These are phyloP conservation scores for Phytophthora pini DNA, from an alignment of 352 stramenopile genomes.

Conservation along the genomic window DNA sequence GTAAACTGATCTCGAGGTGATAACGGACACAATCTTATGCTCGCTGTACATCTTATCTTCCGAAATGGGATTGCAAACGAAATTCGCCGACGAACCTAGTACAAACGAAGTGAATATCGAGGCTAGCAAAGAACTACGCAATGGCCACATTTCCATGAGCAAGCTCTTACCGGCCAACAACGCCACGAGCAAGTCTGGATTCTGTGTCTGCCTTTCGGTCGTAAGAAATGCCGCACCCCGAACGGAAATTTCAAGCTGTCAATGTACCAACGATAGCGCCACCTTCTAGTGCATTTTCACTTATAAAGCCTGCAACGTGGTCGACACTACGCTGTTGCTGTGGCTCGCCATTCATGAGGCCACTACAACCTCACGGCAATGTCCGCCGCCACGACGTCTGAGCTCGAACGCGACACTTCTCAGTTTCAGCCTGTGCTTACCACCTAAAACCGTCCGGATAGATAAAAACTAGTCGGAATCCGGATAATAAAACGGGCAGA, in stretches of 20 bases:
- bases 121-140: not conserved
- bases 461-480: constrained; percentile 22
- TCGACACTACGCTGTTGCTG: not conserved
- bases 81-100: no score
- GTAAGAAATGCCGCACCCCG: not conserved
- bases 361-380: constrained; percentile 1
- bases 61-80: no score
- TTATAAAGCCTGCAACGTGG: not conserved
- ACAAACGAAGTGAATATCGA: no score
- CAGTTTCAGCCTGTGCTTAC: constrained; percentile 1
- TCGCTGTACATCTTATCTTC: no score
- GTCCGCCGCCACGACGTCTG: not conserved
- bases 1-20: no score
- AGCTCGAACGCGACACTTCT: no score
- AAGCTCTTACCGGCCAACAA: not conserved
- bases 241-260: no score
- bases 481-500: constrained; percentile 6
- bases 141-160: not conserved
- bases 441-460: constrained; percentile 10
- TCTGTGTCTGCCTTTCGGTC: not conserved
- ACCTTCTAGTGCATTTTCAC: not conserved
- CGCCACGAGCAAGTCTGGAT: constrained; percentile 11
- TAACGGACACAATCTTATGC: no score
- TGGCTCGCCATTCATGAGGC: not conserved
- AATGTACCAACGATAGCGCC: no score